phyloP scores from a whole-genome alignment of 129 eudicot species.

The Gnaphalium uliginosum region DNA sequence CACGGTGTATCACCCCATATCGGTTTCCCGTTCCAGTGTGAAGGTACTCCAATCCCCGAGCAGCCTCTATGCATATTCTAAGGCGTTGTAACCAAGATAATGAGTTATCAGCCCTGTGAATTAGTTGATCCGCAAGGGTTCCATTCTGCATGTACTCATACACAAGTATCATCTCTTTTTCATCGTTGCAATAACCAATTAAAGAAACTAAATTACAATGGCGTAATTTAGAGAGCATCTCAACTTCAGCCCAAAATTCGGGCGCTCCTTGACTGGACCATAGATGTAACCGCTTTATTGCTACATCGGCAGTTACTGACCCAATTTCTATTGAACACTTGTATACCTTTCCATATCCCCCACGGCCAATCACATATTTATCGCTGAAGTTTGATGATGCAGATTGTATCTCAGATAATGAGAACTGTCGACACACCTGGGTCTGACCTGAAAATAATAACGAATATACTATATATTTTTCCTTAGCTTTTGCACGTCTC shows the following conservation, averaged over 20 bases:
- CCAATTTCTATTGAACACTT: not conserved
- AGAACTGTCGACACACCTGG: not conserved
- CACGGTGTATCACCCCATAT: slow-evolving; percentile 5
- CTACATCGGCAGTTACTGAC: not conserved
- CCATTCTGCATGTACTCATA: not conserved
- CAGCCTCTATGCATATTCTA: slow-evolving; percentile 5
- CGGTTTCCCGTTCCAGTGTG: not conserved
- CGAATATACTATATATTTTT: not conserved
- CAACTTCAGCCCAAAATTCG: not conserved
- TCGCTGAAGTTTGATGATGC: not conserved
- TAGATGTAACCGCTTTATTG: not conserved
- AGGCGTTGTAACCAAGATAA: not conserved
- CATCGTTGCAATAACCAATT: slow-evolving; percentile 2
- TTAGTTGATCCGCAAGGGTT: slow-evolving; percentile 5
- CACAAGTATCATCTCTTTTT: not conserved
- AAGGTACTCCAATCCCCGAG: not conserved
- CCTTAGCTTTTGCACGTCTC: not conserved
- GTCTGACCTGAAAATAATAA: not conserved
- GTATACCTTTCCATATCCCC: not conserved
- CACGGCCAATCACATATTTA: not conserved
- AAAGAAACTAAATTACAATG: not conserved
- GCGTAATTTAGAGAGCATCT: not conserved
- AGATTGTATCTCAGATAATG: not conserved
- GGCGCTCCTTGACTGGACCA: not conserved
- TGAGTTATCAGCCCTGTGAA: not conserved